Conservation (phyloP, 1,284 basidiomycete species). For the Melampsora medusae region DNA sequence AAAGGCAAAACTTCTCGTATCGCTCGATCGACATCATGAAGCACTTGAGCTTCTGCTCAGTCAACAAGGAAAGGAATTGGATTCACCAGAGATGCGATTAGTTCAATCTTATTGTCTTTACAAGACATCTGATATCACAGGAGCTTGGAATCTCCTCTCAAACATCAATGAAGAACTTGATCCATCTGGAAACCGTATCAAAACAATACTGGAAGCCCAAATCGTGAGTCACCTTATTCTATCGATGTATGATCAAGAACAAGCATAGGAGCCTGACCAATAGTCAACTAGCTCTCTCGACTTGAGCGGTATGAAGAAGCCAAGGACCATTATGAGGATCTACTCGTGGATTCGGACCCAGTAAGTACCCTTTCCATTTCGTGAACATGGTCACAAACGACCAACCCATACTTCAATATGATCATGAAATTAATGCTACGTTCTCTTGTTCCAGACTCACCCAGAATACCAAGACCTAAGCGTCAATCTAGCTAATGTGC, state of each 20-base stretch:
- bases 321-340: constrained; percentile 31
- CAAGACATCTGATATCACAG: constrained; percentile 17
- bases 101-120: constrained; percentile 34
- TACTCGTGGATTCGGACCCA: constrained; percentile 24
- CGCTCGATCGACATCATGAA: constrained; percentile 31
- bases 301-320: constrained; percentile 38
- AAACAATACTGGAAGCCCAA: constrained; percentile 23
- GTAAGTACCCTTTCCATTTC: not conserved
- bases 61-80: not conserved
- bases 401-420: not conserved
- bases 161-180: constrained; percentile 1
- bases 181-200: constrained; percentile 6
- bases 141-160: not conserved
- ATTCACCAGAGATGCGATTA: constrained; percentile 9
- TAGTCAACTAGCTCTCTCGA: constrained; percentile 13
- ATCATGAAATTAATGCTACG: too few species aligned
- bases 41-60: constrained; percentile 12
- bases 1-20: constrained; percentile 30
- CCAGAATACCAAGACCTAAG: constrained; percentile 33
- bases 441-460: constrained; percentile 11
- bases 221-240: constrained; percentile 6
- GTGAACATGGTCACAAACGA: not conserved
- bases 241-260: not conserved
- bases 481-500: constrained; percentile 24
- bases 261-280: not conserved